Conservation (phyloP, 306 rosid species). For the Hippophae gyantsensis region DNA sequence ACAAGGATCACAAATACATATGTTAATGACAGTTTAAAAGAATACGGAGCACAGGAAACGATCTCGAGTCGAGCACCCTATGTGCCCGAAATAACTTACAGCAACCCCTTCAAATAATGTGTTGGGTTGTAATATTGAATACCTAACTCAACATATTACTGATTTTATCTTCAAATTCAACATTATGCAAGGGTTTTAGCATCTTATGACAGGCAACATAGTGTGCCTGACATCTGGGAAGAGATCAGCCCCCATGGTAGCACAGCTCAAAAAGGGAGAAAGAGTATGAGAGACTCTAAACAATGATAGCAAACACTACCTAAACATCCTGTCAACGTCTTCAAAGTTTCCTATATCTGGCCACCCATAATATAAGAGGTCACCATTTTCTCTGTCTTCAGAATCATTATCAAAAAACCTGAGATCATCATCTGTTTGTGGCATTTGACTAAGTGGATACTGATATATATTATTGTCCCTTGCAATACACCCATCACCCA, state of each 20-base stretch:
- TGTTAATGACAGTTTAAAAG: not conserved
- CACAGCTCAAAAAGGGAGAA: not conserved
- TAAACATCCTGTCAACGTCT: slow-evolving; percentile 79
- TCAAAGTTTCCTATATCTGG: slow-evolving; percentile 69
- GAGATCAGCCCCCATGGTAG: not conserved
- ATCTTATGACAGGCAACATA: too few species aligned
- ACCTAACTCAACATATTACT: too few species aligned
- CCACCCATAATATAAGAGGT: slow-evolving; percentile 47
- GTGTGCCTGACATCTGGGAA: too few species aligned
- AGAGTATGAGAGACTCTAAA: not conserved
- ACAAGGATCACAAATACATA: slow-evolving; percentile 2
- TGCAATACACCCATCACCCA: slow-evolving; percentile 46
- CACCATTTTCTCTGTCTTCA: slow-evolving; percentile 24
- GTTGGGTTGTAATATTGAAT: too few species aligned
- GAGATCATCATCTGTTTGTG: slow-evolving; percentile 55
- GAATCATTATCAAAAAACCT: slow-evolving; percentile 55
- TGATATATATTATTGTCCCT: slow-evolving; percentile 37
- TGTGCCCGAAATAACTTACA: too few species aligned
- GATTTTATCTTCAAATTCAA: too few species aligned
- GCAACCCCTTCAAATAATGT: too few species aligned
- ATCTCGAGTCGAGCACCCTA: too few species aligned
- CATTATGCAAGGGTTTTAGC: too few species aligned
- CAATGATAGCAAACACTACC: slow-evolving; percentile 33
- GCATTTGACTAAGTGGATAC: slow-evolving; percentile 39
- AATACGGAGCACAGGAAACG: too few species aligned